Conservation (phyloP, 2,329 filamentous ascomycete genomes). For the Cytospora leucostoma region DNA sequence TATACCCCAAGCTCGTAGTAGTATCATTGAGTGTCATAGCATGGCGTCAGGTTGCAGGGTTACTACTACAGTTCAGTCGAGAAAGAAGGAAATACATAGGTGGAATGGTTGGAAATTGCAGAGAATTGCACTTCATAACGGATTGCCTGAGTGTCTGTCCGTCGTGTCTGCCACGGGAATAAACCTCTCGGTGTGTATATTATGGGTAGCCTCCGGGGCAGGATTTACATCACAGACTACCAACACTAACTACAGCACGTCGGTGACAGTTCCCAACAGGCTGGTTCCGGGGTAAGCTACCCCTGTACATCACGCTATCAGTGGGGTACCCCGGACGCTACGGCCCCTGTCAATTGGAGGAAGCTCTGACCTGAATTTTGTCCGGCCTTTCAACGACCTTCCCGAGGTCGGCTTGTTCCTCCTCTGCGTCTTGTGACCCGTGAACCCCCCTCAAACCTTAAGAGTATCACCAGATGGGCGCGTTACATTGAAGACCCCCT, state of each 20-base stretch:
- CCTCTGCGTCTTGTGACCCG: neutral
- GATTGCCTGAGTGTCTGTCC: too few relatives aligned
- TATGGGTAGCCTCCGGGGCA: too few relatives aligned
- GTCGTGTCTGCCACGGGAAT: too few relatives aligned
- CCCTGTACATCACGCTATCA: neutral
- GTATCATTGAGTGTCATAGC: constrained; percentile 12
- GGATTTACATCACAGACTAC: too few relatives aligned
- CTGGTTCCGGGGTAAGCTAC: neutral
- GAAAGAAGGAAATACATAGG: neutral
- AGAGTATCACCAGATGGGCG: too few relatives aligned
- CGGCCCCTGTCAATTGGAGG: neutral
- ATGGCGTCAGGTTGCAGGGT: constrained; percentile 5
- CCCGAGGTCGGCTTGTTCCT: neutral
- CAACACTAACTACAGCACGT: too few relatives aligned
- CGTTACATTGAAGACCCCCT: too few relatives aligned
- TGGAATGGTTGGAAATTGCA: too few relatives aligned
- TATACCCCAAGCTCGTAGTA: constrained; percentile 14
- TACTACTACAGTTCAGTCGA: neutral
- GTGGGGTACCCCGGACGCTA: neutral
- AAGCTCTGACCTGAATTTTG: neutral
- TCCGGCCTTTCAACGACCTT: neutral
- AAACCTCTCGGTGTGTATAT: too few relatives aligned
- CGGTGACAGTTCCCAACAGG: neutral
- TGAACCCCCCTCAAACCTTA: too few relatives aligned
- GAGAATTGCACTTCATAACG: too few relatives aligned